A percentile compares a stretch with the other conserved stretches of the same genome.
These are phyloP conservation scores for Verticillium nubilum DNA, from an alignment of 2,329 filamentous ascomycete species.

Conservation along the genomic window DNA sequence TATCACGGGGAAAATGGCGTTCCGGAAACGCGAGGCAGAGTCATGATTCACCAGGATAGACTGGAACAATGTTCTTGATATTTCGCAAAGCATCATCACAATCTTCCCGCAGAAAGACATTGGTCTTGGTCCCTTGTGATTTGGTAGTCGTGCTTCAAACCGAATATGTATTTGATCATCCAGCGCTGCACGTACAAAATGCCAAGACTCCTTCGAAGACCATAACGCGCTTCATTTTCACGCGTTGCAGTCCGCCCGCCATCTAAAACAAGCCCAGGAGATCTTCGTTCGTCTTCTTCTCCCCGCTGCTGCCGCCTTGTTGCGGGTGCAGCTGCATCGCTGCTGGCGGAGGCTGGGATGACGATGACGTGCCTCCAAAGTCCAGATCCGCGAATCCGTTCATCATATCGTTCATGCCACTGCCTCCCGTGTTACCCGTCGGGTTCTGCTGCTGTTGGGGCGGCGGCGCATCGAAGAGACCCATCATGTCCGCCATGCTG, in stretches of 20 bases:
- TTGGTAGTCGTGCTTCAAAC: background rate
- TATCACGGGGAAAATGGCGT: background rate
- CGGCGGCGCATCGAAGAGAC: slow-evolving; percentile 62
- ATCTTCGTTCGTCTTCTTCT: slow-evolving; percentile 58
- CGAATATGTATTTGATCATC: background rate
- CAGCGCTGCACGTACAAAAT: slow-evolving; percentile 9
- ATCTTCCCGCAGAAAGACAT: background rate
- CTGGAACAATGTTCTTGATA: background rate
- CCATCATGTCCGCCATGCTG: slow-evolving; percentile 60
- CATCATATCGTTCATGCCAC: slow-evolving; percentile 80
- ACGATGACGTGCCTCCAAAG: slow-evolving; percentile 49
- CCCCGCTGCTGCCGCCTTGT: slow-evolving; percentile 26
- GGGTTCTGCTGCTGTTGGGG: slow-evolving; percentile 39
- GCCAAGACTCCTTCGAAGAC: slow-evolving; percentile 7
- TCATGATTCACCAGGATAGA: background rate
- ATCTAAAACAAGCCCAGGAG: slow-evolving; percentile 40
- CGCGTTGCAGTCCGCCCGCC: background rate
- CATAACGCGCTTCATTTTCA: background rate
- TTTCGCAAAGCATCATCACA: background rate
- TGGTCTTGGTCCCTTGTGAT: background rate
- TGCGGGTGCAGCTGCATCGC: slow-evolving; percentile 46
- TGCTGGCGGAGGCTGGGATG: slow-evolving; percentile 59
- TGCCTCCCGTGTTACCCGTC: slow-evolving; percentile 22
- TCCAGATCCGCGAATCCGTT: slow-evolving; percentile 82
- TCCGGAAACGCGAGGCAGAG: background rate